phyloP scores from a whole-genome alignment of 768 basidiomycete genomes.

The Boletus coccyginus region DNA sequence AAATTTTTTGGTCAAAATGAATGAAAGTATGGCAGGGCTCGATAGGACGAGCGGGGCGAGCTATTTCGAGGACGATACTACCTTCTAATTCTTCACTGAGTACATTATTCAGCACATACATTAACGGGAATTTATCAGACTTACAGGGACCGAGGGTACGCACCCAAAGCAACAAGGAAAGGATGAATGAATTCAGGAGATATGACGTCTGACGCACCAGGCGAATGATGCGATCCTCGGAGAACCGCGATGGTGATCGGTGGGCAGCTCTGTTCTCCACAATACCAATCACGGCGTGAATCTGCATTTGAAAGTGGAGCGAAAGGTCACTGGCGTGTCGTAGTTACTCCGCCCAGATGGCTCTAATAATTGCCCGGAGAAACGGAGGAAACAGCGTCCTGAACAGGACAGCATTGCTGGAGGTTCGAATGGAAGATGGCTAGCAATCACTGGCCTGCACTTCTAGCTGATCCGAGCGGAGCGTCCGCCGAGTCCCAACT shows the following conservation, averaged over 20 bases:
- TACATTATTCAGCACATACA: not conserved
- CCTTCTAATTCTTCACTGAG: not conserved
- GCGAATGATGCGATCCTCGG: slow-evolving; percentile 13
- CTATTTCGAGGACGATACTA: not conserved
- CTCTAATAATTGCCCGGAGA: not conserved
- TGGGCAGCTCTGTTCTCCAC: not conserved
- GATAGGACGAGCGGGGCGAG: not conserved
- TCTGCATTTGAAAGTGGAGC: slow-evolving; percentile 5
- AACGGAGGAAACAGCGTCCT: not conserved
- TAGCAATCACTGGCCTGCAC: not conserved
- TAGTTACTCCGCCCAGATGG: not conserved
- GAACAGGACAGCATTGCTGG: not conserved
- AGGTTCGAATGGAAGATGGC: not conserved
- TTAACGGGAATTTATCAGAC: not conserved
- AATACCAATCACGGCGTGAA: not conserved
- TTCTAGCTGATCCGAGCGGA: not conserved
- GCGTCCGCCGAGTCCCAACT: not conserved
- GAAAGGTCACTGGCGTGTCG: not conserved
- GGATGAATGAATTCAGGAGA: not conserved
- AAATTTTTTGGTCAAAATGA: not conserved
- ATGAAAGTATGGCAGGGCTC: not conserved
- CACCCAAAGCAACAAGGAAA: not conserved
- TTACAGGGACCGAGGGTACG: not conserved
- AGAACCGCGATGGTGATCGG: not conserved
- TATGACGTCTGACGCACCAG: not conserved